phyloP scores from a whole-genome alignment of 1,139 yeast genomes.

The Kodamaea arcana region DNA sequence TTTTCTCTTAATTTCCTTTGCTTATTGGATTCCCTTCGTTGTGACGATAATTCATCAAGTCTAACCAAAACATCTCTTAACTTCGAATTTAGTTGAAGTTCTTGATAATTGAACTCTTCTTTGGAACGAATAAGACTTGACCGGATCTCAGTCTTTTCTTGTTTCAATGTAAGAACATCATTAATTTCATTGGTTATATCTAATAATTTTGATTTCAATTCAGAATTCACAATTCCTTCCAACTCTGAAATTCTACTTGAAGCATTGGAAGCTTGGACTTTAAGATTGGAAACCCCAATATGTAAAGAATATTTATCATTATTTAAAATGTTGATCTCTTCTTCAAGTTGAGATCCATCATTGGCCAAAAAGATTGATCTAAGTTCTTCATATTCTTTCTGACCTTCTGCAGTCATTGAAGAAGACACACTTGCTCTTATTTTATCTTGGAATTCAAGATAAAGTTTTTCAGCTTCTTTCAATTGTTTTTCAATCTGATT shows the following conservation, averaged over 20 bases:
- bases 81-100: constrained; percentile 56
- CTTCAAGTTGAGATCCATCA: constrained; percentile 60
- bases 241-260: constrained; percentile 35
- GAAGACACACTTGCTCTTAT: constrained; percentile 23
- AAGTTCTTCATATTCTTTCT: constrained; percentile 56
- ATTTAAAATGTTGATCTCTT: constrained; percentile 37
- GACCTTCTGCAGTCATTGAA: constrained; percentile 46
- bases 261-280: constrained; percentile 43
- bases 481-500: constrained; percentile 46
- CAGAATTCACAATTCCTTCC: constrained; percentile 28
- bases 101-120: constrained; percentile 46
- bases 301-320: constrained; percentile 44
- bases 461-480: constrained; percentile 40
- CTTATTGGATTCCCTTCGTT: constrained; percentile 68
- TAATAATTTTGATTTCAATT: constrained; percentile 27
- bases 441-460: constrained; percentile 40
- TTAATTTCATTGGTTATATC: constrained; percentile 31
- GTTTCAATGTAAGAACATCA: constrained; percentile 30
- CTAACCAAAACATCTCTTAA: constrained; percentile 58
- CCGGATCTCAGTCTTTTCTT: constrained; percentile 40
- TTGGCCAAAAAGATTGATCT: constrained; percentile 53
- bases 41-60: constrained; percentile 70
- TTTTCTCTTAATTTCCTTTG: constrained; percentile 72
- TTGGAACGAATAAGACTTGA: constrained; percentile 41
- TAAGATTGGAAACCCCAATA: constrained; percentile 35